Base-by-base conservation (phyloP, 2,329 filamentous ascomycete genomes). In the Chaetomiaceae sp. region DNA sequence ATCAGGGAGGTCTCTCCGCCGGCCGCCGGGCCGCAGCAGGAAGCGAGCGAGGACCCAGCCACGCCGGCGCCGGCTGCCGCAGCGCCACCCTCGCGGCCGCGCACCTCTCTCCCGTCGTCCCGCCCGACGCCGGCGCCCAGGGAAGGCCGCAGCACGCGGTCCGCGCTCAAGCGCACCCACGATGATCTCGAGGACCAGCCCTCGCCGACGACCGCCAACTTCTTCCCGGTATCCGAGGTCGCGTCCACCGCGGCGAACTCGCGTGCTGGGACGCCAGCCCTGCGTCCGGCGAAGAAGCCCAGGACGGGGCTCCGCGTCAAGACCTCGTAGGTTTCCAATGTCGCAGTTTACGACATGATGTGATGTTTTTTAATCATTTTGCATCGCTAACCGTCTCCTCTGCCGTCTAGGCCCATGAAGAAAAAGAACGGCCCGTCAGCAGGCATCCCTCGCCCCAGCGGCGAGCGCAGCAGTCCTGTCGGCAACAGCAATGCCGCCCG, bases 351-450 rank as follows among this genome's bases (percentile, higher is more conserved):
- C 34, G 17, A 12, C 40, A 38, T 10, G 9, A 6, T 26, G 33
- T 51, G 35, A 36, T 27, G 42, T 38, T 38, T 11, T 42, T 45
- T 36, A 24, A 24, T 5, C 22, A 24, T 39, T 37, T n/a, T 40
- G 26, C 44, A 33, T 30, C 44, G 46, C 49, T 56, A 44, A 55
- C 53, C 33, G 10, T 32, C 51, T 47, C 58, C 47, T 27, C 51
- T 47, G 58, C 47, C 53, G 44, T 53, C 39, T 62, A 90, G 86
- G 56, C 86, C 86, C 36, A 75, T 84, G 65, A 90, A 90, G 71
- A 88, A 85, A 69, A 84, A 83, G 65, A 74, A 75, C 51, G 78
- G 81, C 56, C 78, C 79, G 54, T 77, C 81, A 56, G 83, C 82
- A 62, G 85, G 84, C 59, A 74, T 86, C 62, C 77, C 83, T 61